Percentiles rank a stretch among this genome's conserved stretches.
These are phyloP conservation scores for Penicillium parvum DNA, from an alignment of 495 filamentous ascomycete genomes.

Conservation along the genomic window DNA sequence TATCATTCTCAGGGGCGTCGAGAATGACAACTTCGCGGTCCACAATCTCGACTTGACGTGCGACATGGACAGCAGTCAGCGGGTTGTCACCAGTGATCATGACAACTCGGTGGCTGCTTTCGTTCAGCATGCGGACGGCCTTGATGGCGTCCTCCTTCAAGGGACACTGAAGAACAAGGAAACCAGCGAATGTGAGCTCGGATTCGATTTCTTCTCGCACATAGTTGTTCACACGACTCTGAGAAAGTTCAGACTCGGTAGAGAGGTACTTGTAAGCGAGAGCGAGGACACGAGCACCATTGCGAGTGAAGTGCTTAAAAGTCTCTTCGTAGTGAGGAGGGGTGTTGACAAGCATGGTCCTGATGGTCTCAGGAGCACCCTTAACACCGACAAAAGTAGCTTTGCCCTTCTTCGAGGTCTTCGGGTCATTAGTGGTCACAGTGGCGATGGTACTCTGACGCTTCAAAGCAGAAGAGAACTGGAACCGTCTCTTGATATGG, in stretches of 20 bases:
- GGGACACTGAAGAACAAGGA: conserved; percentile 91
- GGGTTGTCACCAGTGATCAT: conserved; percentile 99
- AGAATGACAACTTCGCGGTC: conserved; percentile 93
- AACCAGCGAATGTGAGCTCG: conserved; percentile 83
- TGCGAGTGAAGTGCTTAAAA: conserved; percentile 94
- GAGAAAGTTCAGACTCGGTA: conserved; percentile 71
- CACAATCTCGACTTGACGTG: conserved; percentile 93
- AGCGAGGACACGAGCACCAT: conserved; percentile 87
- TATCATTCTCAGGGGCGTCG: conserved; percentile 88
- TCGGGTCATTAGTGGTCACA: conserved; percentile 60
- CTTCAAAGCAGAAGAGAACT: conserved; percentile 96
- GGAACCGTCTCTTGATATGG: conserved; percentile 93
- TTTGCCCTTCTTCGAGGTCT: conserved; percentile 65
- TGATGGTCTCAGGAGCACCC: conserved; percentile 94
- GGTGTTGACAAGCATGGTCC: conserved; percentile 78
- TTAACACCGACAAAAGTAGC: conserved; percentile 93
- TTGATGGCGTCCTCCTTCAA: conserved; percentile 95
- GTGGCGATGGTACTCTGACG: conserved; percentile 91
- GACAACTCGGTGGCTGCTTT: conserved; percentile 95
- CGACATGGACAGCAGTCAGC: conserved; percentile 92
- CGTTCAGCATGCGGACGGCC: conserved; percentile 93
- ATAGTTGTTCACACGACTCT: conserved; percentile 82
- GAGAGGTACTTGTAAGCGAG: conserved; percentile 91
- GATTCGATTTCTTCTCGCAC: conserved; percentile 89
- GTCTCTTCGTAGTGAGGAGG: conserved; percentile 95